Evolutionary conservation across 179 eudicot species (phyloP).

Genomic region (Heliamphora ciliata): DNA sequence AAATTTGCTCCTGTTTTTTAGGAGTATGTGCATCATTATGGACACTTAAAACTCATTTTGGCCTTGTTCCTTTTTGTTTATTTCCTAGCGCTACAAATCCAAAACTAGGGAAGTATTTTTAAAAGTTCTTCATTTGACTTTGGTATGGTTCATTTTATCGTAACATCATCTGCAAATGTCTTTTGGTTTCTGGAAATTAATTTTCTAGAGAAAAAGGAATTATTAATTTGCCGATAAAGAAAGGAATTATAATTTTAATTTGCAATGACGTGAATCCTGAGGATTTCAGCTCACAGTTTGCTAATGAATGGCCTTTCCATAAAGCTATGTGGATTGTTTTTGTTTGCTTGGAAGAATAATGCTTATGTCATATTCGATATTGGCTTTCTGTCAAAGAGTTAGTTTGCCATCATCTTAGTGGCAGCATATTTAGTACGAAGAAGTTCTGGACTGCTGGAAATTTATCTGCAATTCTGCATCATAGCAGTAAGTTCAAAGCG

Average conservation of each 20-base stretch:
- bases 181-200: not conserved
- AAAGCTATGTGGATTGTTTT: not conserved
- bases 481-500: not conserved
- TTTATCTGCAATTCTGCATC: conserved; percentile 1
- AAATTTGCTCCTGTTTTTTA: not conserved
- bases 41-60: not conserved
- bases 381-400: not conserved
- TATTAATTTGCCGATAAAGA: not conserved
- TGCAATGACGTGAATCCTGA: not conserved
- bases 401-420: not conserved
- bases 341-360: not conserved
- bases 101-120: not conserved
- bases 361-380: not conserved
- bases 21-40: not conserved
- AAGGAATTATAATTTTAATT: not conserved
- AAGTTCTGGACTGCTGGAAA: not conserved
- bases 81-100: not conserved
- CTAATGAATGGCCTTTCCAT: conserved; percentile 5
- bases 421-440: not conserved
- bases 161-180: not conserved
- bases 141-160: not conserved
- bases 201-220: not conserved
- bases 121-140: not conserved
- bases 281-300: conserved; percentile 5
- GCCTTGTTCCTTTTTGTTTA: not conserved